These are phyloP conservation scores for Neurospora discreta DNA, from an alignment of 495 filamentous ascomycete species.

Conservation along the genomic window DNA sequence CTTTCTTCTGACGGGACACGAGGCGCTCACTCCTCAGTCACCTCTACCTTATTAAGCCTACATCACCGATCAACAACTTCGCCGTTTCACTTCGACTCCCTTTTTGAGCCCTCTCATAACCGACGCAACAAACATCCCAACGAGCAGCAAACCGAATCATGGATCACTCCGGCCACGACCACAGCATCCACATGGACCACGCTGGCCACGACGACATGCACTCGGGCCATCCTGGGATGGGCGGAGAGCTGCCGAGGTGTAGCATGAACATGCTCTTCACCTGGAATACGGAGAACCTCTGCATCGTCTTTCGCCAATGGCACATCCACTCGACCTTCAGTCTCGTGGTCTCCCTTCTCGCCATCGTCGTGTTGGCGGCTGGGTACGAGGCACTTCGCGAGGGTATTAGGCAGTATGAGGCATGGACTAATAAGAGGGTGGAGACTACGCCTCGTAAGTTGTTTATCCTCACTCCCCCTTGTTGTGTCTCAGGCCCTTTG, in stretches of 20 bases:
- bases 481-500: slow-evolving; percentile 1
- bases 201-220: slow-evolving; percentile 44
- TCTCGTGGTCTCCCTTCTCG: slow-evolving; percentile 70
- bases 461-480: not conserved
- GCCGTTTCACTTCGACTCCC: not conserved
- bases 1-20: not conserved
- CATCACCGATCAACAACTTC: not conserved
- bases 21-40: not conserved
- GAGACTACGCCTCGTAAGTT: slow-evolving; percentile 47
- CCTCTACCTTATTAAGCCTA: not conserved
- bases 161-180: slow-evolving; percentile 35
- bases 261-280: slow-evolving; percentile 98
- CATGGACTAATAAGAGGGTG: slow-evolving; percentile 39
- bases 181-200: slow-evolving; percentile 29
- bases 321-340: slow-evolving; percentile 60
- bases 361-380: slow-evolving; percentile 68
- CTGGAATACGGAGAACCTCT: slow-evolving; percentile 84
- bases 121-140: not conserved
- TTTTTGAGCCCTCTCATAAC: not conserved
- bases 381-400: slow-evolving; percentile 86
- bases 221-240: slow-evolving; percentile 18
- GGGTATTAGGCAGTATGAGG: slow-evolving; percentile 63
- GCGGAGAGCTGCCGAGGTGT: slow-evolving; percentile 36
- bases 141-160: slow-evolving; percentile 13
- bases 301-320: slow-evolving; percentile 91